These are phyloP conservation scores for Tuber microsphaerosporum DNA, from an alignment of 495 filamentous ascomycete species.

Conservation along the genomic window DNA sequence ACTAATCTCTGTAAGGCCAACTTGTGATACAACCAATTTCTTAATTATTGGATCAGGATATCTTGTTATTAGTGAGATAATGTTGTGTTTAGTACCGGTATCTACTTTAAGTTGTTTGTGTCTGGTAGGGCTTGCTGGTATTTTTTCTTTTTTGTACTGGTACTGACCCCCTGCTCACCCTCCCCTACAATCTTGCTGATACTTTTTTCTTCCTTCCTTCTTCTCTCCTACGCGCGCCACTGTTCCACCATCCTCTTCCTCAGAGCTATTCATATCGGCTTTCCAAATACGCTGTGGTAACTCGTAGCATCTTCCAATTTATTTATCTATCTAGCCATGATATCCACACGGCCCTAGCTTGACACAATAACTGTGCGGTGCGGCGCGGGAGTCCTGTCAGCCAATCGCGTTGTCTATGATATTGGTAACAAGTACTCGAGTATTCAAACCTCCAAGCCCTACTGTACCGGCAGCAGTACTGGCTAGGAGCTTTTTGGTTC, in stretches of 20 bases:
- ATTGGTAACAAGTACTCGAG: neutral
- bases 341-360: neutral
- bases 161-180: no score
- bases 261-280: neutral
- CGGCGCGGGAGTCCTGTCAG: neutral
- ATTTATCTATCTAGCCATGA: neutral
- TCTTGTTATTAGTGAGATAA: no score
- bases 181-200: no score
- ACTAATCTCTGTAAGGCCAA: no score
- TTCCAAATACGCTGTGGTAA: neutral
- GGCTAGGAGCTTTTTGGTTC: neutral
- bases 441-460: neutral
- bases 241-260: neutral
- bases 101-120: no score
- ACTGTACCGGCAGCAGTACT: neutral
- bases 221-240: neutral
- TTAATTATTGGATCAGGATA: no score
- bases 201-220: neutral
- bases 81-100: no score
- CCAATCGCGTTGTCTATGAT: neutral
- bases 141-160: no score
- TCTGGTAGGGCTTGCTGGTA: no score
- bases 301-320: neutral
- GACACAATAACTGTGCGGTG: neutral
- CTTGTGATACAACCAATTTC: no score